A percentile compares a stretch with the other conserved stretches of the same genome.
phyloP scores from a whole-genome alignment of 208 protist species.

The Angomonas deanei region DNA sequence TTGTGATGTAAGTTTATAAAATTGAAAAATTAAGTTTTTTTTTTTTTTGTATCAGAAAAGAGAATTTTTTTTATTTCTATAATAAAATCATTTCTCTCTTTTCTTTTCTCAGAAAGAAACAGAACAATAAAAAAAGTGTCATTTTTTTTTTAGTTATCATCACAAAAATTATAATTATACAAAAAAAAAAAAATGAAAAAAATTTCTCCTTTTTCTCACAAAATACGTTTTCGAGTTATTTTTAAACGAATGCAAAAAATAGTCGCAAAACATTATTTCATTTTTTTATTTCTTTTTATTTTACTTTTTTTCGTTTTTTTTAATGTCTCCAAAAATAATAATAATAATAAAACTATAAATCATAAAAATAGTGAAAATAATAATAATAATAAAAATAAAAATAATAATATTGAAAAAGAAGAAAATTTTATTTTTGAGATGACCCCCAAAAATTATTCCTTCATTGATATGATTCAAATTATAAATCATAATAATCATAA shows the following conservation, averaged over 20 bases:
- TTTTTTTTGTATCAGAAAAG: too few relatives aligned
- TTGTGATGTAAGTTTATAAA: neutral
- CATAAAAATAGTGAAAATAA: neutral
- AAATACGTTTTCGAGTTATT: neutral
- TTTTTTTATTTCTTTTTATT: neutral
- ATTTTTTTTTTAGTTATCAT: neutral
- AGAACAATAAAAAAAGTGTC: too few relatives aligned
- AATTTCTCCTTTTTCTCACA: neutral
- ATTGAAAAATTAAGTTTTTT: neutral
- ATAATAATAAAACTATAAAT: neutral
- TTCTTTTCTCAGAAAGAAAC: too few relatives aligned
- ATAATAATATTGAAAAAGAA: neutral
- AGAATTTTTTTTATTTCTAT: neutral
- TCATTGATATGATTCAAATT: neutral
- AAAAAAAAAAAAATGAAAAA: neutral
- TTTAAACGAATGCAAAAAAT: neutral
- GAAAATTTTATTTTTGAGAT: neutral
- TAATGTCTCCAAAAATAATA: neutral
- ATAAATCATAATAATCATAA: neutral
- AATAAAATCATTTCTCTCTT: neutral
- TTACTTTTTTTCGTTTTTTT: neutral
- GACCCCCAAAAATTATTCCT: neutral
- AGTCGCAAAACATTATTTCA: neutral
- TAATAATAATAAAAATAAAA: conserved; percentile 1
- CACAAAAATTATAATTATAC: neutral